Conservation (phyloP, 441 rosid species). For the Arabidopsis hybrid region DNA sequence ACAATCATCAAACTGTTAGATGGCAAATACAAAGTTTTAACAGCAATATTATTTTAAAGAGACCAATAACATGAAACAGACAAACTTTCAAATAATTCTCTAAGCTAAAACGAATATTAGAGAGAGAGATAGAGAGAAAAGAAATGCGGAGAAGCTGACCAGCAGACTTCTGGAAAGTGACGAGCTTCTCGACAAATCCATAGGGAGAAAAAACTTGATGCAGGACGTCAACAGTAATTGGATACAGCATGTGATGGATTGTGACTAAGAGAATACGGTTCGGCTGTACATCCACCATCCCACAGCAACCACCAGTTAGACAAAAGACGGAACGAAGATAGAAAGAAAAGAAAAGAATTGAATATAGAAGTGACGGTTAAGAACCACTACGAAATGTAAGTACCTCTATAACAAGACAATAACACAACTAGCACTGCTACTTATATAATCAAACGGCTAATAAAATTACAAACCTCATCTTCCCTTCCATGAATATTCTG, state of each 20-base stretch:
- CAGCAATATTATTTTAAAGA: background rate
- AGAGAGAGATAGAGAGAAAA: constrained; percentile 32
- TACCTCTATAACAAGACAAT: background rate
- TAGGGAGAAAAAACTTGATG: constrained; percentile 98
- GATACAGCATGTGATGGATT: constrained; percentile 97
- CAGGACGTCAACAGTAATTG: constrained; percentile 98
- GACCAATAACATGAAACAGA: constrained; percentile 3
- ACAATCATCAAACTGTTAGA: constrained; percentile 16
- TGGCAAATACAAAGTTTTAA: background rate
- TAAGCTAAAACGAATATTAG: constrained; percentile 43
- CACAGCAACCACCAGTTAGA: constrained; percentile 68
- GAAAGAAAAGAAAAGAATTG: constrained; percentile 53
- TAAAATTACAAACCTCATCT: constrained; percentile 79
- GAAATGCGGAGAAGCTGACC: constrained; percentile 80
- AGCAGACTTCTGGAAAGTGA: constrained; percentile 99
- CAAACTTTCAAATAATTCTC: constrained; percentile 14
- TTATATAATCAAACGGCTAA: too few relatives aligned
- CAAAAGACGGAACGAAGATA: constrained; percentile 60
- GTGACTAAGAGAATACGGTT: constrained; percentile 98
- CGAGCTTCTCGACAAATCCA: constrained; percentile 98
- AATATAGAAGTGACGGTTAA: constrained; percentile 42
- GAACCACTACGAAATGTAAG: constrained; percentile 16
- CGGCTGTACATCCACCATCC: constrained; percentile 76
- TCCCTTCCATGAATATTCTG: constrained; percentile 94
- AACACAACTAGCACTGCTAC: background rate